Conservation (phyloP, 164 flowering plant species). For the Vitis rotundifolia region DNA sequence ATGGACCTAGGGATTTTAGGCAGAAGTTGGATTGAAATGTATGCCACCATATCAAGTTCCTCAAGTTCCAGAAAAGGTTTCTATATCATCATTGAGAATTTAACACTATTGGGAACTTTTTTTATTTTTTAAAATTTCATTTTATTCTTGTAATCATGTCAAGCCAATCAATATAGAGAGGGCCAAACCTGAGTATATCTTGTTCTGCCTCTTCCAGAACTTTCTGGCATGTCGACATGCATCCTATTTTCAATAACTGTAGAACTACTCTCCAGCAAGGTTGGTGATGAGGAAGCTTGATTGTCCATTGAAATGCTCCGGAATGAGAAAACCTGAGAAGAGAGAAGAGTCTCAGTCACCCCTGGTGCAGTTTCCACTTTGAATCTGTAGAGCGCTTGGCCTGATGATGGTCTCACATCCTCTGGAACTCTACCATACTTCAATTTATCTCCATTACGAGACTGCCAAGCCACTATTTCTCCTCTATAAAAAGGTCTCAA, state of each 20-base stretch:
- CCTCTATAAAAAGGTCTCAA: constrained; percentile 90
- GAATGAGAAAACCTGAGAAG: constrained; percentile 90
- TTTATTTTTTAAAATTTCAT: no score
- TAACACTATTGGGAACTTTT: neutral
- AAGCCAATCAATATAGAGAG: neutral
- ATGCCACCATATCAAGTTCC: neutral
- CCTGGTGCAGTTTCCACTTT: constrained; percentile 76
- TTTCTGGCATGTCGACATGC: constrained; percentile 28
- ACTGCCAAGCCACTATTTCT: constrained; percentile 93
- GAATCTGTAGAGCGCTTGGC: constrained; percentile 90
- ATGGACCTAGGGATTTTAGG: neutral
- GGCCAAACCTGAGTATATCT: constrained; percentile 52
- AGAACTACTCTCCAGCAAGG: constrained; percentile 22
- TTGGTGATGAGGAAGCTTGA: constrained; percentile 39
- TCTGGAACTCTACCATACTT: constrained; percentile 90
- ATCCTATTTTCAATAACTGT: constrained; percentile 22
- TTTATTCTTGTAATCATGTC: neutral
- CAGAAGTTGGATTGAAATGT: no score
- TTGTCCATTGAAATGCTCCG: constrained; percentile 46
- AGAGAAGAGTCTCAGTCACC: constrained; percentile 59
- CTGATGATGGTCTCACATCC: constrained; percentile 87
- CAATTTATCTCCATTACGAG: constrained; percentile 79
- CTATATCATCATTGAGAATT: neutral
- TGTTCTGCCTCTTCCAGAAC: constrained; percentile 35
- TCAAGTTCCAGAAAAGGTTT: neutral